Percentiles rank a stretch among this genome's conserved stretches.
Conservation (phyloP, 495 filamentous ascomycete genomes). For the Penicillium alfredii region DNA sequence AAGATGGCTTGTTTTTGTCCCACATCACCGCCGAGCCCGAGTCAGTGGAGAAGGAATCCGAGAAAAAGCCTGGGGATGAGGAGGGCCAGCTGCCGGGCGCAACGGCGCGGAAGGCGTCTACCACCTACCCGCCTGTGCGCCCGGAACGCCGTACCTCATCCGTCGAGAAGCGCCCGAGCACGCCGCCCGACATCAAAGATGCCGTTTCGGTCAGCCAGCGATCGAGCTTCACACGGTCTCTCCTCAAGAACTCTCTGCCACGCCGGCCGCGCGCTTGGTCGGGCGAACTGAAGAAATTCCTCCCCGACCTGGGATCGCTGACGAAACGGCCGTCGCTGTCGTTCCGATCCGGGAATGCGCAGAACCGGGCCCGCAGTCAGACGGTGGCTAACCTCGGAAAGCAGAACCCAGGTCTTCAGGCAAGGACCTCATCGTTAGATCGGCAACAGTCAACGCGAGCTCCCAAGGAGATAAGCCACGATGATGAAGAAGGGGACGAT, state of each 20-base stretch:
- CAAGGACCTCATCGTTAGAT: slow-evolving; percentile 11
- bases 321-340: slow-evolving; percentile 45
- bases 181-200: slow-evolving; percentile 9
- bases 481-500: slow-evolving; percentile 19
- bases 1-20: slow-evolving; percentile 28
- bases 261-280: slow-evolving; percentile 38
- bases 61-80: too few relatives aligned
- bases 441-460: slow-evolving; percentile 1
- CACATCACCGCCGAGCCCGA: slow-evolving; percentile 36
- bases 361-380: slow-evolving; percentile 27
- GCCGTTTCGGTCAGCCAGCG: slow-evolving; percentile 14
- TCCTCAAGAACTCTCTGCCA: slow-evolving; percentile 36
- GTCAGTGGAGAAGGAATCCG: slow-evolving; percentile 7
- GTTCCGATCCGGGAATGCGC: slow-evolving; percentile 27
- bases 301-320: slow-evolving; percentile 41
- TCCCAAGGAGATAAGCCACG: background rate
- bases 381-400: slow-evolving; percentile 15
- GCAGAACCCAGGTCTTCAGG: background rate
- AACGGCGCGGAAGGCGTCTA: too few relatives aligned
- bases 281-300: slow-evolving; percentile 37
- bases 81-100: too few relatives aligned
- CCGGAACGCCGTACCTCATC: too few relatives aligned
- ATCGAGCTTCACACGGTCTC: slow-evolving; percentile 35
- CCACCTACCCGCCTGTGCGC: background rate
- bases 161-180: background rate